These are phyloP conservation scores for Lycium barbarum DNA, from an alignment of 257 asterid species.

Conservation along the genomic window DNA sequence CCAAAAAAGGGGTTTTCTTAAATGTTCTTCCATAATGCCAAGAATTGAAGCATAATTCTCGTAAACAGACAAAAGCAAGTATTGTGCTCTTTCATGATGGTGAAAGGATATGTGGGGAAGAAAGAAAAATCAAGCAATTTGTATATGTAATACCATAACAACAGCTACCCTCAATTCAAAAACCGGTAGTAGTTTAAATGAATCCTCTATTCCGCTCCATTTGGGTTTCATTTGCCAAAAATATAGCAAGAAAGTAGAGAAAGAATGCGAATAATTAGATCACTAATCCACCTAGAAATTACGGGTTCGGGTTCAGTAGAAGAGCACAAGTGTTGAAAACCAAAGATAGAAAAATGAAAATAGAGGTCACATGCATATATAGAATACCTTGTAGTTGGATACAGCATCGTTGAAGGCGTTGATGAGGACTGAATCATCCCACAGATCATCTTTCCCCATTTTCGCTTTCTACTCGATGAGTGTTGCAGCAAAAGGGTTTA, in stretches of 20 bases:
- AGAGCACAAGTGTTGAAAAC: not conserved
- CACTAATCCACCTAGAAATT: not conserved
- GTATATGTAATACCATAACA: not conserved
- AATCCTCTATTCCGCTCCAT: not conserved
- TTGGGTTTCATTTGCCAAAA: not conserved
- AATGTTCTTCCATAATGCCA: not conserved
- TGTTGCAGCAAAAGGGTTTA: not conserved
- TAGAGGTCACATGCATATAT: not conserved
- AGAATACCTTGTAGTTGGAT: conserved; percentile 61
- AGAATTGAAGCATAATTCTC: not conserved
- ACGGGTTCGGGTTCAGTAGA: not conserved
- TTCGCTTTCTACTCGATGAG: not conserved
- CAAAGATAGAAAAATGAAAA: not conserved
- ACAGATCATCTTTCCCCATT: conserved; percentile 66
- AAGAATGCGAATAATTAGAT: not conserved
- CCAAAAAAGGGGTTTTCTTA: not conserved
- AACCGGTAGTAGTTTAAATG: no score
- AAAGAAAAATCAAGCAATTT: not conserved
- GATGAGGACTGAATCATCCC: conserved; percentile 84
- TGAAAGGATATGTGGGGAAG: not conserved
- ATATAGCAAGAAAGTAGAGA: not conserved
- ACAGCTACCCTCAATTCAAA: not conserved
- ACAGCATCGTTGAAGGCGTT: conserved; percentile 69
- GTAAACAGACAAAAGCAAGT: not conserved
- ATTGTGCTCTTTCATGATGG: not conserved